Evolutionary conservation across 306 rosid genomes (phyloP).

Genomic region (Trichosanthes cucumerina): DNA sequence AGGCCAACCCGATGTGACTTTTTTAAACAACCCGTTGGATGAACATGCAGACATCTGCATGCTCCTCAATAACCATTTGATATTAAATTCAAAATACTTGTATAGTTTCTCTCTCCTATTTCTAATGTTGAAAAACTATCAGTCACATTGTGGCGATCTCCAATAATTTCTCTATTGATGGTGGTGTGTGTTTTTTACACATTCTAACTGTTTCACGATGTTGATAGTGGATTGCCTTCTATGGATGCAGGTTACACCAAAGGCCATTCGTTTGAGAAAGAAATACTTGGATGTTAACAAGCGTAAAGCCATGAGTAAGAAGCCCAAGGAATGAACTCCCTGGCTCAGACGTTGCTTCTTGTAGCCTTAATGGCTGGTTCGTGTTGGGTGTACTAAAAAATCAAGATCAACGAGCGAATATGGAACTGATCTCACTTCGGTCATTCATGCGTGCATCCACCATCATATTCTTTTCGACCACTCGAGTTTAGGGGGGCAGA

Average conservation of each 20-base stretch:
- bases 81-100: background rate
- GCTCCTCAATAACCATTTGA: background rate
- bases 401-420: background rate
- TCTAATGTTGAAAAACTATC: background rate
- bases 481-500: constrained; percentile 19
- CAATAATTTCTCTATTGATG: background rate
- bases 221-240: background rate
- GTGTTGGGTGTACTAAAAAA: background rate
- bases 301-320: constrained; percentile 82
- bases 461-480: constrained; percentile 14
- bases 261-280: constrained; percentile 75
- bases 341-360: background rate
- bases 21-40: background rate
- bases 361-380: background rate
- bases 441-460: background rate
- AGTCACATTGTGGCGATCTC: background rate
- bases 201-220: background rate
- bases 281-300: constrained; percentile 80
- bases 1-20: background rate
- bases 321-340: constrained; percentile 49
- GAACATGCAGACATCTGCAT: background rate
- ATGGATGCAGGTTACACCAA: constrained; percentile 71
- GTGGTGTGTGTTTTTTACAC: background rate
- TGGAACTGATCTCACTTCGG: background rate
- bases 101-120: background rate